Evolutionary conservation across 306 rosid species (phyloP).

Genomic region (Trifolium dubium): DNA sequence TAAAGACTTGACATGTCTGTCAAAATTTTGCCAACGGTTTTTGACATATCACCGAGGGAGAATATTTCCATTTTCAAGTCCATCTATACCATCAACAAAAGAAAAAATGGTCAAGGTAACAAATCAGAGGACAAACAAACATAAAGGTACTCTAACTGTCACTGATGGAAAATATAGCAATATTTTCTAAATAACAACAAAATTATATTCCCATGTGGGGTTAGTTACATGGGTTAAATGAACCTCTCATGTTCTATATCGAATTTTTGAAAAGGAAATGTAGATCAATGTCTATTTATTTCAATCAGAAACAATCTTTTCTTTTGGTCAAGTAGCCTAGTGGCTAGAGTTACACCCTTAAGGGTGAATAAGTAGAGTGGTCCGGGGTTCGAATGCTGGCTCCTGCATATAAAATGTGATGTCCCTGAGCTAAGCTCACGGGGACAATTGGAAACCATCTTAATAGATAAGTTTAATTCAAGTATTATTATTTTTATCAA

Average conservation of each 20-base stretch:
- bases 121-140: conserved; percentile 39
- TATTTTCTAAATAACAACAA: conserved; percentile 11
- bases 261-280: conserved; percentile 1
- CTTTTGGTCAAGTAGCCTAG: too few relatives aligned
- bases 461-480: conserved; percentile 12
- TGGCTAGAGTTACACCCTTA: too few relatives aligned
- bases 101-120: conserved; percentile 41
- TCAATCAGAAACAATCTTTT: conserved; percentile 1
- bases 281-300: conserved; percentile 14
- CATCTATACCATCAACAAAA: conserved; percentile 70
- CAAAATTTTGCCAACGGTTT: conserved; percentile 79
- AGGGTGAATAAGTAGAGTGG: too few relatives aligned
- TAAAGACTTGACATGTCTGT: conserved; percentile 95
- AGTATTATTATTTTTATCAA: conserved; percentile 2
- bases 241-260: not conserved
- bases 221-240: conserved; percentile 11
- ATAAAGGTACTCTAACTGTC: conserved; percentile 10
- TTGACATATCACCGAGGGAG: conserved; percentile 91
- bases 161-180: conserved; percentile 30
- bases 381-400: too few relatives aligned
- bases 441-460: not conserved
- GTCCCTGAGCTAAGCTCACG: too few relatives aligned
- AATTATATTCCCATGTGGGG: conserved; percentile 7
- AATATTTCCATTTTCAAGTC: conserved; percentile 95
- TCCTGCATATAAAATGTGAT: too few relatives aligned